These are phyloP conservation scores for Heterobasidion annosum DNA, from an alignment of 1,284 basidiomycete species.

Conservation along the genomic window DNA sequence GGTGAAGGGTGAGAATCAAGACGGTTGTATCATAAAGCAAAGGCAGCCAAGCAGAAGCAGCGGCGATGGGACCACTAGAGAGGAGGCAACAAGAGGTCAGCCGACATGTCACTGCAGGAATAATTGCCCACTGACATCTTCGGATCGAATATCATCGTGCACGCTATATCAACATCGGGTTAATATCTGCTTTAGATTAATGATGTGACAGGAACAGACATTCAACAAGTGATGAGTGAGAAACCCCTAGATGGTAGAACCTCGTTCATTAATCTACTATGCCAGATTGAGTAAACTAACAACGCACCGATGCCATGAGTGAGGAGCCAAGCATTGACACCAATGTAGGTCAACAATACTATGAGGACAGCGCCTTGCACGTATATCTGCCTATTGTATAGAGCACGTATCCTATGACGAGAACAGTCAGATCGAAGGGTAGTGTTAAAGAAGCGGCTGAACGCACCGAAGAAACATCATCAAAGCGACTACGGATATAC, in stretches of 20 bases:
- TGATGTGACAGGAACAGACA: too few relatives aligned
- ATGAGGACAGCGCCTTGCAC: slow-evolving; percentile 26
- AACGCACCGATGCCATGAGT: slow-evolving; percentile 28
- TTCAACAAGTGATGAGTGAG: too few relatives aligned
- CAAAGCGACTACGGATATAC: slow-evolving; percentile 35
- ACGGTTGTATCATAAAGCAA: slow-evolving; percentile 46
- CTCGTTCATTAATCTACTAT: too few relatives aligned
- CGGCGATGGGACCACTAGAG: slow-evolving; percentile 19
- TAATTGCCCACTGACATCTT: slow-evolving; percentile 14
- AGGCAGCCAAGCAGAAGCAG: slow-evolving; percentile 46
- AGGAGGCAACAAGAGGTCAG: slow-evolving; percentile 17
- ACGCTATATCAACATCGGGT: slow-evolving; percentile 24
- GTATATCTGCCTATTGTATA: slow-evolving; percentile 28
- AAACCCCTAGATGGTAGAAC: too few relatives aligned
- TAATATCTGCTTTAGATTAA: neutral
- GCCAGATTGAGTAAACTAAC: neutral
- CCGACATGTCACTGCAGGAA: neutral
- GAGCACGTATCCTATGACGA: slow-evolving; percentile 28
- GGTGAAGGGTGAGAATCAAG: slow-evolving; percentile 35
- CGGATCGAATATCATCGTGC: slow-evolving; percentile 47
- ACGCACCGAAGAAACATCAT: slow-evolving; percentile 49
- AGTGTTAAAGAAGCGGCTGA: neutral
- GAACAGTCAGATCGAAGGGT: neutral
- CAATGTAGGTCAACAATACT: slow-evolving; percentile 31
- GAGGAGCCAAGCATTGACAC: slow-evolving; percentile 39